Percentiles rank a stretch among this genome's conserved stretches.
phyloP scores from a whole-genome alignment of 148 eudicot genomes.

The Bassia scoparia region DNA sequence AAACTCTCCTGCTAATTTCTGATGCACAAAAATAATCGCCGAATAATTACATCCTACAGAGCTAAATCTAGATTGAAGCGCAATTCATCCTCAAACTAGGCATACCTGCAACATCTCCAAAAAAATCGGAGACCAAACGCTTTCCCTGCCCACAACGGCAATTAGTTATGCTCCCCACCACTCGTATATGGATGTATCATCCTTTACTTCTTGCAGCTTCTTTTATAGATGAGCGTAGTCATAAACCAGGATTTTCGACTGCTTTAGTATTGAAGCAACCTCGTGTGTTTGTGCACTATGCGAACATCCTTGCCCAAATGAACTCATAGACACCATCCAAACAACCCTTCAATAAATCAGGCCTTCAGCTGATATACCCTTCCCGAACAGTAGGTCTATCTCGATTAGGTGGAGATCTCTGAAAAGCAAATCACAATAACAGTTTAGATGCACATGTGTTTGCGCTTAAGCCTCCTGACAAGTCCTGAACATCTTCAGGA shows the following conservation, averaged over 20 bases:
- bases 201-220: conserved; percentile 7
- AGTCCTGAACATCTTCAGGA: conserved; percentile 70
- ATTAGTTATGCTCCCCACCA: background rate
- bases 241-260: background rate
- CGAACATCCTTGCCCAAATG: background rate
- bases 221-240: conserved; percentile 6
- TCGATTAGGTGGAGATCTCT: conserved; percentile 65
- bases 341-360: conserved; percentile 61
- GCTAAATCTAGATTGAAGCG: conserved; percentile 17
- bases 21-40: conserved; percentile 25
- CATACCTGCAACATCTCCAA: background rate
- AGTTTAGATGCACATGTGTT: conserved; percentile 64
- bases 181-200: conserved; percentile 7
- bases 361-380: conserved; percentile 82
- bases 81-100: conserved; percentile 8
- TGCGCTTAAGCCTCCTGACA: conserved; percentile 75
- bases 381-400: conserved; percentile 40
- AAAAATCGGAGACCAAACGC: background rate
- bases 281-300: background rate
- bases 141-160: conserved; percentile 7
- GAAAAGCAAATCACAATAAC: conserved; percentile 72
- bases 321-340: conserved; percentile 49
- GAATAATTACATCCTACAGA: conserved; percentile 29
- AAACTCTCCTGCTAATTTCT: conserved; percentile 27
- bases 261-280: background rate